Evolutionary conservation across 2,329 filamentous ascomycete genomes (phyloP).

Genomic region (Pyricularia sp.): DNA sequence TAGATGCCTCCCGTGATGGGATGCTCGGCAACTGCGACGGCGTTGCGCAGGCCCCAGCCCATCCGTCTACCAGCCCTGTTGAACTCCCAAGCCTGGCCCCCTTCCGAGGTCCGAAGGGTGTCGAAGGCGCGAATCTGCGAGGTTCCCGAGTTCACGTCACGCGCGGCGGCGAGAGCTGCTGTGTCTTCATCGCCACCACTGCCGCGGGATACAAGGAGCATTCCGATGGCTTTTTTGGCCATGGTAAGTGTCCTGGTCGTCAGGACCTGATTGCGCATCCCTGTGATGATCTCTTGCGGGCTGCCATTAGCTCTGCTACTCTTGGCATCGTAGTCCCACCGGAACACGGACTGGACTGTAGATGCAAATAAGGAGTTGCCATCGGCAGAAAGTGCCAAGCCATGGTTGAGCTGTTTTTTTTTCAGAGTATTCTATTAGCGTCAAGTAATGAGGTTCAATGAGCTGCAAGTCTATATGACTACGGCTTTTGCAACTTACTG

Average conservation of each 20-base stretch:
- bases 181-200: slow-evolving; percentile 43
- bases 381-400: slow-evolving; percentile 35
- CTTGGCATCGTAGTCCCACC: slow-evolving; percentile 49
- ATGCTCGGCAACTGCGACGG: slow-evolving; percentile 55
- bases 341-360: slow-evolving; percentile 40
- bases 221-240: slow-evolving; percentile 36
- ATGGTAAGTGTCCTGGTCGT: slow-evolving; percentile 54
- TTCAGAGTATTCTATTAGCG: background rate
- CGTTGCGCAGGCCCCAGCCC: slow-evolving; percentile 65
- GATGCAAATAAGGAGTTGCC: slow-evolving; percentile 42
- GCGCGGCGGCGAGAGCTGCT: slow-evolving; percentile 18
- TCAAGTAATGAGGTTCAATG: background rate
- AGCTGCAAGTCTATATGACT: background rate
- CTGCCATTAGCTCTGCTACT: slow-evolving; percentile 29
- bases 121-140: slow-evolving; percentile 48
- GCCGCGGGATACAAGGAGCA: slow-evolving; percentile 47
- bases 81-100: slow-evolving; percentile 30
- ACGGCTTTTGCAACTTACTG: slow-evolving; percentile 18
- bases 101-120: slow-evolving; percentile 18
- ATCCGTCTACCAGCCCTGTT: slow-evolving; percentile 36
- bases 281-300: slow-evolving; percentile 39
- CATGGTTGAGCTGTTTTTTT: slow-evolving; percentile 34
- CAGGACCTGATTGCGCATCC: slow-evolving; percentile 40
- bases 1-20: slow-evolving; percentile 41
- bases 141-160: slow-evolving; percentile 38